Base-by-base conservation (phyloP, 2,329 filamentous ascomycete species). In the Didymella glomerata region DNA sequence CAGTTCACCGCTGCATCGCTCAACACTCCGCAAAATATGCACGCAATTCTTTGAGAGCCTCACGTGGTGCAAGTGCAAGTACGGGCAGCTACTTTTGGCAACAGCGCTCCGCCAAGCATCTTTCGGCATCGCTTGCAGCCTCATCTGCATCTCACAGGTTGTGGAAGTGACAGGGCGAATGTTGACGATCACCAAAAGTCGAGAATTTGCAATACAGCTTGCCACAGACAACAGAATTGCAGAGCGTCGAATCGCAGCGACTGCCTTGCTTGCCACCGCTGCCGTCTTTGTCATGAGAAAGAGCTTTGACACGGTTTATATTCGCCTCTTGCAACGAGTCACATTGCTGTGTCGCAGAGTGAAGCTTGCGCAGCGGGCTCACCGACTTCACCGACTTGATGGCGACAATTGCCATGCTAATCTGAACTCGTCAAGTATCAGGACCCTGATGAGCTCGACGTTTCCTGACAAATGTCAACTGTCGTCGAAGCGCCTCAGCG, bases 321-420 rank as follows among this genome's bases (percentile, higher is more conserved):
- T 40, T 50, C 40, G 56, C 45, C 49, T 27, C 49, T 49, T 45
- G 52, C 38, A 40, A 36, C 18, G 27, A 47, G 11, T 55, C 45
- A 48, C 47, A 32, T 48, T 59, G 50, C 61, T 56, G 27, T 58
- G 54, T 66, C 54, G 48, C 54, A 53, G 48, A 65, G 44, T 65
- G 60, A 64, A 55, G 61, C 67, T 65, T 50, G 45, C 56, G 42
- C 34, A 18, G 40, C 46, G 36, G 52, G 57, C 61, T 27, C 41
- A 44, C 41, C 41, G 41, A 44, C 41, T n/a, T 61, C 62, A 66
- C 62, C 62, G 67, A 66, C 65, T 70, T 61, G 60, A 61, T 47
- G 60, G 64, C 65, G 59, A 64, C 24, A 11, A 22, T 49, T 51
- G 52, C 20, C 25, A 59, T 38, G 42, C 36, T 51, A 41, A 48